Base-by-base conservation (phyloP, 768 basidiomycete genomes). In the Russula ochroleuca region DNA sequence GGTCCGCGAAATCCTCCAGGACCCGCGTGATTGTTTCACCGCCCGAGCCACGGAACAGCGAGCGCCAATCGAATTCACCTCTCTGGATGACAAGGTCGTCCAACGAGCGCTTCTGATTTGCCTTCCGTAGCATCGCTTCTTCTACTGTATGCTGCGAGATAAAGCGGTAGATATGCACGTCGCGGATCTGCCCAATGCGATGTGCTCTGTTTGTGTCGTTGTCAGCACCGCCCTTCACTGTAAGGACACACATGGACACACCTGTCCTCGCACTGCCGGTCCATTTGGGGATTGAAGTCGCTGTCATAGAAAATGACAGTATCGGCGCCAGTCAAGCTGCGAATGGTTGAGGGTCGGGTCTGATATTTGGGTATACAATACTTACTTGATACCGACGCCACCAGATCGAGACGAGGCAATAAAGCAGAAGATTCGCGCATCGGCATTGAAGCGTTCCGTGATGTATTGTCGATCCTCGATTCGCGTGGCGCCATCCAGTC, bases 271-370 rank as follows among this genome's bases (percentile, higher is more conserved):
- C 97, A 98, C 72, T 99, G 96, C 50, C 90, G 80, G 73, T 99
- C 96, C 91, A 96, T 97, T 73, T 97, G 95, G 0, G 95, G 95
- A 70, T 93, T 94, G 79, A 96, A 97, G 73, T 97, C 94, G 64
- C 92, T 92, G 72, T 98, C 96, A 71, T 96, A 98, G 74, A 99
- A 95, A 59, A 99, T 84, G 70, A 99, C 96, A 0, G 97, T 98
- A 71, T 96, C 94, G 21, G 94, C 94, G 19, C 90, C 90, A 7
- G 88, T 90, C 66, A 90, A 72, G 74, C 92, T 87, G 74, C 50
- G 69, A 57, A 57, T 37, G 62, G 68, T 69, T 69, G 62, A 23
- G 9, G 17, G 15, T 45, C 8, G 13, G 11, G n/a, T 54, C 31
- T 23, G 21, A 25, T 41, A 15, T 59, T 23, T 10, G 37, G 38